Percentiles rank a stretch among this genome's conserved stretches.
phyloP scores from a whole-genome alignment of 192 early-diverging fungal genomes.

The Linnemannia zychae region DNA sequence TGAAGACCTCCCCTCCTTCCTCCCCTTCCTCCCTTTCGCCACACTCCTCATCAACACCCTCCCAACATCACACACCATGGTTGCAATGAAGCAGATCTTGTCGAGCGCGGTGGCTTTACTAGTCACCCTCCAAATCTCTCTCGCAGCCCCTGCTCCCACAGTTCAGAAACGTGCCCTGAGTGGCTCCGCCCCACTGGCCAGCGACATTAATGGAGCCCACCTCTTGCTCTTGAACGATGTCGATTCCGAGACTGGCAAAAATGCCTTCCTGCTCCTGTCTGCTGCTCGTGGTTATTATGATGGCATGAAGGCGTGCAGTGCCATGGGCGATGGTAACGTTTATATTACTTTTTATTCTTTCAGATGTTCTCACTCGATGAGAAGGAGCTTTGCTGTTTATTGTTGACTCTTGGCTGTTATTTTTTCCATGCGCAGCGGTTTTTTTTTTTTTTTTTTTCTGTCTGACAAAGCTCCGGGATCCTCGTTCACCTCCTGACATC shows the following conservation, averaged over 20 bases:
- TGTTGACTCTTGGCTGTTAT: neutral
- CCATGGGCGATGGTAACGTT: slow-evolving; percentile 19
- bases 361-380: no score
- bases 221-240: slow-evolving; percentile 37
- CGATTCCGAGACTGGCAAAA: slow-evolving; percentile 19
- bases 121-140: neutral
- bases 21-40: neutral
- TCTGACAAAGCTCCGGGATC: no score
- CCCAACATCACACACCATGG: neutral
- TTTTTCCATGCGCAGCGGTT: neutral
- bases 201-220: slow-evolving; percentile 29
- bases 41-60: neutral
- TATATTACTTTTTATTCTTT: neutral
- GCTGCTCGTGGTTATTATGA: slow-evolving; percentile 22
- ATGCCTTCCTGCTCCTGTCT: slow-evolving; percentile 27
- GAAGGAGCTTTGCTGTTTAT: neutral
- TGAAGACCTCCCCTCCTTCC: neutral
- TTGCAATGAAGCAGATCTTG: slow-evolving; percentile 1
- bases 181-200: slow-evolving; percentile 16
- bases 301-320: slow-evolving; percentile 10
- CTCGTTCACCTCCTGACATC: no score
- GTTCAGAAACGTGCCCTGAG: slow-evolving; percentile 16
- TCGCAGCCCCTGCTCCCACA: slow-evolving; percentile 29
- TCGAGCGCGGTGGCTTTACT: neutral
- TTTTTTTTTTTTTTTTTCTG: neutral